A percentile compares a stretch with the other conserved stretches of the same genome.
Evolutionary conservation across 805 yeast genomes (phyloP).

Genomic region (Candida dajiaensis): DNA sequence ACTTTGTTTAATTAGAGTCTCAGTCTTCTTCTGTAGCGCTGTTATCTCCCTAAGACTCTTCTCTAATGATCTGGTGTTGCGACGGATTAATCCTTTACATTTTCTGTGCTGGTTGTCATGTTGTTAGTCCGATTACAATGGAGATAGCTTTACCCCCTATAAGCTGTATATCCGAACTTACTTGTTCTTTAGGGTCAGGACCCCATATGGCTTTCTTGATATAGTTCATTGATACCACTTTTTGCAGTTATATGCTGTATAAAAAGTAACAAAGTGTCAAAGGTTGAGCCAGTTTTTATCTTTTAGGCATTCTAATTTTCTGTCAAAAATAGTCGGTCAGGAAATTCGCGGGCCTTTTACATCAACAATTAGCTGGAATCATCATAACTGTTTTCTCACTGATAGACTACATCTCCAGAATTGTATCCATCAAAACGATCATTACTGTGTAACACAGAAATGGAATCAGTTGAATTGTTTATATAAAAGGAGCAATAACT

Average conservation of each 20-base stretch:
- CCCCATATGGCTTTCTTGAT: conserved; percentile 90
- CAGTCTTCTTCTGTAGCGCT: conserved; percentile 72
- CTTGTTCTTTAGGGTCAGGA: conserved; percentile 91
- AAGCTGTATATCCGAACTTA: conserved; percentile 24
- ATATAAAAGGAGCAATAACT: background rate
- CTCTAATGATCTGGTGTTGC: conserved; percentile 80
- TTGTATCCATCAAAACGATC: too few relatives aligned
- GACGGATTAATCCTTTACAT: conserved; percentile 73
- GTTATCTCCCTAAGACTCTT: conserved; percentile 52
- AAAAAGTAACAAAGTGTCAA: background rate
- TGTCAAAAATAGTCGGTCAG: background rate
- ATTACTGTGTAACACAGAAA: too few relatives aligned
- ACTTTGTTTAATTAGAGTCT: conserved; percentile 62
- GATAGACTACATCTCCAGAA: too few relatives aligned
- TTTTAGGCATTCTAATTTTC: background rate
- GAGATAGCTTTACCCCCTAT: background rate
- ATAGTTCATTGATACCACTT: conserved; percentile 54
- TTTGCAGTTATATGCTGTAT: background rate
- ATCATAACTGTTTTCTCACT: too few relatives aligned
- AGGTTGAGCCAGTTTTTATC: background rate
- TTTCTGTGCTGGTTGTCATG: conserved; percentile 38
- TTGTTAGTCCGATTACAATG: background rate
- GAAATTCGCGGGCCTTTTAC: background rate
- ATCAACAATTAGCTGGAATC: too few relatives aligned
- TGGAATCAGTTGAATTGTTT: too few relatives aligned